Conservation (phyloP, 257 asterid species). For the Rehmannia glutinosa region DNA sequence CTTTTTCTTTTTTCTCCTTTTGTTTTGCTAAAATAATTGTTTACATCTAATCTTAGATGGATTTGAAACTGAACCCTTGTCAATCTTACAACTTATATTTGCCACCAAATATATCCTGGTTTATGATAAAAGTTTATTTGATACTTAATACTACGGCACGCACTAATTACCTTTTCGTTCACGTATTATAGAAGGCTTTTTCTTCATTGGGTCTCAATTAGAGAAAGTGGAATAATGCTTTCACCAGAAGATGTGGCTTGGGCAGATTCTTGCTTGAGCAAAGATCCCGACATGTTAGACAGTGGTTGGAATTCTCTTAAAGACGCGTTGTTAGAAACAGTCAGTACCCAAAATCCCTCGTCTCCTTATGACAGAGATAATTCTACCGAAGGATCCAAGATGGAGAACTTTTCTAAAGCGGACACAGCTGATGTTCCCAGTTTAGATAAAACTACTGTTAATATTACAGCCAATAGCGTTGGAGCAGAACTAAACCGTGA, state of each 20-base stretch:
- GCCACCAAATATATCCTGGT: too few species aligned
- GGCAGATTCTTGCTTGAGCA: slow-evolving; percentile 66
- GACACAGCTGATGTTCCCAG: slow-evolving; percentile 5
- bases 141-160: too few species aligned
- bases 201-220: slow-evolving; percentile 9
- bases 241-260: slow-evolving; percentile 66
- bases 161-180: too few species aligned
- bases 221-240: slow-evolving; percentile 22
- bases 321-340: slow-evolving; percentile 34
- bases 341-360: slow-evolving; percentile 15
- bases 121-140: too few species aligned
- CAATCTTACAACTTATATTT: too few species aligned
- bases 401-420: slow-evolving; percentile 14
- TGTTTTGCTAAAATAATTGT: too few species aligned
- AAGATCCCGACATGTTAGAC: slow-evolving; percentile 37
- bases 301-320: slow-evolving; percentile 39
- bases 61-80: too few species aligned
- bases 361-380: slow-evolving; percentile 10
- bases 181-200: slow-evolving; percentile 14
- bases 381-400: slow-evolving; percentile 8
- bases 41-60: too few species aligned
- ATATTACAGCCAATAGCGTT: slow-evolving; percentile 9
- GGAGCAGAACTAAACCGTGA: slow-evolving; percentile 15
- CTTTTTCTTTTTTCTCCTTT: too few species aligned
- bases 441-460: slow-evolving; percentile 9